A percentile compares a stretch with the other conserved stretches of the same genome.
Evolutionary conservation across 2,329 filamentous ascomycete genomes (phyloP).

Genomic region (Trichophyton verrucosum): DNA sequence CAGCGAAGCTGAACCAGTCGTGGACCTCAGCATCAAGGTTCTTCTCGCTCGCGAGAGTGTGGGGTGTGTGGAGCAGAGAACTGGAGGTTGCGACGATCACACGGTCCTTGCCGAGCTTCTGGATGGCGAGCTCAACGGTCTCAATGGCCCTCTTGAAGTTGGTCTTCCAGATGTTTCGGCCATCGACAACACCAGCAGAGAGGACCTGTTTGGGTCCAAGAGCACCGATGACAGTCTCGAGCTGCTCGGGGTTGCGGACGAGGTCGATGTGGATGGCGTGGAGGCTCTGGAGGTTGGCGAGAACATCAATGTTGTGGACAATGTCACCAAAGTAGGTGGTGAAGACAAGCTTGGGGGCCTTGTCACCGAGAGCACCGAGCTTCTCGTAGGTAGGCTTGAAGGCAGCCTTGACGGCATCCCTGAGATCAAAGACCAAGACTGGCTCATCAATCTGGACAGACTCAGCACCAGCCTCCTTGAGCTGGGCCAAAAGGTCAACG

Average conservation of each 20-base stretch:
- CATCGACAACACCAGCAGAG: constrained; percentile 92
- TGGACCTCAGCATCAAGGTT: constrained; percentile 85
- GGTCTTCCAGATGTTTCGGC: constrained; percentile 99
- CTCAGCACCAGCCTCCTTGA: constrained; percentile 93
- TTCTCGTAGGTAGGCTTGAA: constrained; percentile 98
- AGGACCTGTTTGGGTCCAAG: constrained; percentile 82
- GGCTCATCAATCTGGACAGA: constrained; percentile 98
- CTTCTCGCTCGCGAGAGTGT: constrained; percentile 98
- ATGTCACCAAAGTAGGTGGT: constrained; percentile 99
- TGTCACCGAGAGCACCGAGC: constrained; percentile 56
- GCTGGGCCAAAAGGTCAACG: constrained; percentile 78
- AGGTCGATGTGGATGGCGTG: constrained; percentile 89
- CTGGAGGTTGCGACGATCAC: constrained; percentile 94
- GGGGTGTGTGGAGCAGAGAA: constrained; percentile 95
- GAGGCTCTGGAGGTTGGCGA: constrained; percentile 59
- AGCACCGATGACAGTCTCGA: constrained; percentile 68
- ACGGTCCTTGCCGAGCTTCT: constrained; percentile 94
- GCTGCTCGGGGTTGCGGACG: constrained; percentile 96
- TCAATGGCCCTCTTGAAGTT: constrained; percentile 95
- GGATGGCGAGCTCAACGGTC: constrained; percentile 74
- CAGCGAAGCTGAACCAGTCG: constrained; percentile 98
- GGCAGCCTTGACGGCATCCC: constrained; percentile 78
- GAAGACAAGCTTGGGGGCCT: constrained; percentile 76
- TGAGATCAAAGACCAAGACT: constrained; percentile 86
- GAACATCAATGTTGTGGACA: constrained; percentile 91